A percentile compares a stretch with the other conserved stretches of the same genome.
phyloP scores from a whole-genome alignment of 2,329 filamentous ascomycete species.

The Monosporascus sp. region DNA sequence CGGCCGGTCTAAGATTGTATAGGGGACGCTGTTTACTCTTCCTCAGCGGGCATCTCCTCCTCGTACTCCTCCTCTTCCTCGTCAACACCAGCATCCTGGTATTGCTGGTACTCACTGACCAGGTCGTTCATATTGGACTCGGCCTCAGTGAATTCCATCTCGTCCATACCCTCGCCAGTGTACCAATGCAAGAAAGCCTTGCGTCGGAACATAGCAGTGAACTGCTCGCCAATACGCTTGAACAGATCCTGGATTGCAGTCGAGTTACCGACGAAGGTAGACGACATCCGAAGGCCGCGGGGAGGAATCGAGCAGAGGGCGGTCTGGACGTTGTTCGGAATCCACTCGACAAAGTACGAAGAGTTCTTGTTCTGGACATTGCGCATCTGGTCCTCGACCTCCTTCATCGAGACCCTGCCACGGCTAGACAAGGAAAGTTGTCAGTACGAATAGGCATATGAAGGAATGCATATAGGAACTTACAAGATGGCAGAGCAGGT shows the following conservation, averaged over 20 bases:
- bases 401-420: slow-evolving; percentile 99
- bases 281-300: slow-evolving; percentile 97
- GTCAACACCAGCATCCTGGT: slow-evolving; percentile 97
- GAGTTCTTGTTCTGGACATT: slow-evolving; percentile 99
- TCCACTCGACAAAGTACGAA: slow-evolving; percentile 99
- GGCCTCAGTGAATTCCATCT: slow-evolving; percentile 99
- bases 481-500: slow-evolving; percentile 99
- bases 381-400: slow-evolving; percentile 99
- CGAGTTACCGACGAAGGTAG: slow-evolving; percentile 98
- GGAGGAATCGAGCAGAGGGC: slow-evolving; percentile 98
- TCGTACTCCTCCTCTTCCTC: slow-evolving; percentile 96
- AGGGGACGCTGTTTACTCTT: slow-evolving; percentile 45
- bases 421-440: slow-evolving; percentile 54
- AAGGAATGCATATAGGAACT: slow-evolving; percentile 28
- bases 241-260: slow-evolving; percentile 99
- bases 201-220: slow-evolving; percentile 99
- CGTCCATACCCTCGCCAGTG: slow-evolving; percentile 99
- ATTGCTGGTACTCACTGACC: slow-evolving; percentile 99
- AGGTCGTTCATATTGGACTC: slow-evolving; percentile 99
- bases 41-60: slow-evolving; percentile 73
- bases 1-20: slow-evolving; percentile 13
- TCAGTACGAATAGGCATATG: slow-evolving; percentile 1
- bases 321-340: slow-evolving; percentile 99
- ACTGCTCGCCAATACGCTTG: slow-evolving; percentile 99
- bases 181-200: slow-evolving; percentile 99